Conservation (phyloP, 2,329 filamentous ascomycete species). For the Fusarium sambucinum region DNA sequence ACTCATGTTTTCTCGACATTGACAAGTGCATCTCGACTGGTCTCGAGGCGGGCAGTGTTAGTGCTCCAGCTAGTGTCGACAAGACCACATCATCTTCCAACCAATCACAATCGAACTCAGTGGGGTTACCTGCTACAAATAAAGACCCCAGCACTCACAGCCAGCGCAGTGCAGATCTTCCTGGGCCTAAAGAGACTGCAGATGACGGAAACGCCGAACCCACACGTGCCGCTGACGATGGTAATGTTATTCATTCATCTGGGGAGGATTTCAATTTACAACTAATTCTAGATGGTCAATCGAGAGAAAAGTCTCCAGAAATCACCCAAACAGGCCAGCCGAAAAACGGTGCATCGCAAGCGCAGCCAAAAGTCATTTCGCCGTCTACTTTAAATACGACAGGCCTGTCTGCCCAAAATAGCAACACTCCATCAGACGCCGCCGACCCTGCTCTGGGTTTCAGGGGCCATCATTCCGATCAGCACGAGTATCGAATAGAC, state of each 20-base stretch:
- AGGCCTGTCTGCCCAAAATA: slow-evolving; percentile 43
- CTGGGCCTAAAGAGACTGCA: slow-evolving; percentile 24
- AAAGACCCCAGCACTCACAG: slow-evolving; percentile 25
- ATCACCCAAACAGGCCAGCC: slow-evolving; percentile 1
- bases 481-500: slow-evolving; percentile 30
- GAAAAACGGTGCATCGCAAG: slow-evolving; percentile 10
- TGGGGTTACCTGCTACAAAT: slow-evolving; percentile 29
- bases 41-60: slow-evolving; percentile 27
- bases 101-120: slow-evolving; percentile 35
- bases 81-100: slow-evolving; percentile 24
- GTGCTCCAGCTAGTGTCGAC: slow-evolving; percentile 33
- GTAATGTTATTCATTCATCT: slow-evolving; percentile 13
- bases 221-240: slow-evolving; percentile 36
- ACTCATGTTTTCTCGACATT: slow-evolving; percentile 41
- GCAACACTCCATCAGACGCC: slow-evolving; percentile 40
- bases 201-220: slow-evolving; percentile 32
- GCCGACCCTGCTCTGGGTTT: slow-evolving; percentile 36
- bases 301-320: slow-evolving; percentile 1
- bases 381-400: slow-evolving; percentile 40
- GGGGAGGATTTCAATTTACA: slow-evolving; percentile 11
- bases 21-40: slow-evolving; percentile 23
- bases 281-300: slow-evolving; percentile 10
- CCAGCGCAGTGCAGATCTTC: slow-evolving; percentile 35
- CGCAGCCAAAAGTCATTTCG: slow-evolving; percentile 38
- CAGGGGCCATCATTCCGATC: slow-evolving; percentile 42